Conservation (phyloP, 768 basidiomycete genomes). For the Candolleomyces eurysporus region DNA sequence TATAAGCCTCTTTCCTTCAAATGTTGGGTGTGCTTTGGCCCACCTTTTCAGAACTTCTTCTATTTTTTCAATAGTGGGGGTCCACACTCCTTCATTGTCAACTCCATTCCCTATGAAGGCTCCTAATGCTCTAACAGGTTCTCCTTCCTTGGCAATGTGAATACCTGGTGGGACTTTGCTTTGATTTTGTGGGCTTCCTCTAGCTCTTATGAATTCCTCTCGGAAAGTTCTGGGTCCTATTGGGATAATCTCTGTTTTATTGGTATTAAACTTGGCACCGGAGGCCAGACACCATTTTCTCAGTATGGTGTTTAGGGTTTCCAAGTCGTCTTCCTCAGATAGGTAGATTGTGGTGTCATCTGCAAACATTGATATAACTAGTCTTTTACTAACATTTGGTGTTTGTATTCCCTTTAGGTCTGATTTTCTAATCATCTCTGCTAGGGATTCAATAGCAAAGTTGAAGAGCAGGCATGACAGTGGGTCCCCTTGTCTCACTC, state of each 20-base stretch:
- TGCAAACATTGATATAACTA: background rate
- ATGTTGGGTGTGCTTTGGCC: background rate
- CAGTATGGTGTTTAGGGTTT: background rate
- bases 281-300: background rate
- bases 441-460: background rate
- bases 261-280: background rate
- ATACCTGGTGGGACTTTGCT: background rate
- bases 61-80: background rate
- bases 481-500: conserved; percentile 3
- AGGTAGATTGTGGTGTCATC: conserved; percentile 2
- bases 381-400: background rate
- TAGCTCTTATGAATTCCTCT: background rate
- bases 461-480: background rate
- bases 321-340: background rate
- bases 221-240: background rate
- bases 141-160: conserved; percentile 3
- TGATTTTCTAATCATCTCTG: background rate
- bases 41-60: background rate
- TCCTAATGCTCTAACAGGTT: background rate
- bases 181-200: background rate
- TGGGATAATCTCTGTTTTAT: background rate
- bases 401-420: background rate
- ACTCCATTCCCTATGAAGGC: conserved; percentile 2
- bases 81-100: background rate
- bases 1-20: background rate